Conservation (phyloP, 805 yeast genomes). For the Wickerhamiella occidentalis region DNA sequence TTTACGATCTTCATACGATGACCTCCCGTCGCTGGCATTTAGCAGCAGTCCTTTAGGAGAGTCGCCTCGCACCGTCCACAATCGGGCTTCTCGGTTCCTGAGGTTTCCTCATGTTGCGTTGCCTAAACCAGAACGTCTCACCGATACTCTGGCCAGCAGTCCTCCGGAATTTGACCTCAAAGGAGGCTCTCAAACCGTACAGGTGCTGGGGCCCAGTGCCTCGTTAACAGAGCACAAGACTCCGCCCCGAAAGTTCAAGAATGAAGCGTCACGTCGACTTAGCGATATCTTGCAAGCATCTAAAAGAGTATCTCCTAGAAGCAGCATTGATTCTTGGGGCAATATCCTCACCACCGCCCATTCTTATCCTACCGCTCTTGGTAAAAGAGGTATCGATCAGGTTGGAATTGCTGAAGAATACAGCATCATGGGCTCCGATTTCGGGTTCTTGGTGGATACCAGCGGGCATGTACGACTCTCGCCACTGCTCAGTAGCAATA, state of each 20-base stretch:
- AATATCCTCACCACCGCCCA: no score
- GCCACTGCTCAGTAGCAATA: neutral
- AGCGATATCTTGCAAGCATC: constrained; percentile 1
- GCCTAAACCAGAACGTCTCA: constrained; percentile 3
- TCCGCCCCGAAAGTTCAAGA: neutral
- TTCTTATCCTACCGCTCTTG: no score
- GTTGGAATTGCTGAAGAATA: constrained; percentile 8
- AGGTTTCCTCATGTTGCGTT: constrained; percentile 3
- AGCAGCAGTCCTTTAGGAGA: constrained; percentile 7
- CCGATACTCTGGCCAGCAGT: constrained; percentile 4
- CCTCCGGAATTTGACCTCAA: neutral
- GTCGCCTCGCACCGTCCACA: constrained; percentile 6
- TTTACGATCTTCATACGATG: constrained; percentile 5
- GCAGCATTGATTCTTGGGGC: neutral
- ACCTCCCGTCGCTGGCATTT: constrained; percentile 8
- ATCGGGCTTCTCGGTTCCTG: constrained; percentile 1
- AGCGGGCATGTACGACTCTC: constrained; percentile 11
- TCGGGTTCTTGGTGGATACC: constrained; percentile 9
- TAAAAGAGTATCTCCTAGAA: neutral
- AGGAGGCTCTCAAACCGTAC: neutral
- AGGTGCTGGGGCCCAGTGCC: constrained; percentile 1
- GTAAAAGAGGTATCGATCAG: neutral
- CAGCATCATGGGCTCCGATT: constrained; percentile 12
- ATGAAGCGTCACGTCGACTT: constrained; percentile 3
- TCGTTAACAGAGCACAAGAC: neutral